Conservation (phyloP, 2,329 filamentous ascomycete species). For the Malbranchea cinnamomea region DNA sequence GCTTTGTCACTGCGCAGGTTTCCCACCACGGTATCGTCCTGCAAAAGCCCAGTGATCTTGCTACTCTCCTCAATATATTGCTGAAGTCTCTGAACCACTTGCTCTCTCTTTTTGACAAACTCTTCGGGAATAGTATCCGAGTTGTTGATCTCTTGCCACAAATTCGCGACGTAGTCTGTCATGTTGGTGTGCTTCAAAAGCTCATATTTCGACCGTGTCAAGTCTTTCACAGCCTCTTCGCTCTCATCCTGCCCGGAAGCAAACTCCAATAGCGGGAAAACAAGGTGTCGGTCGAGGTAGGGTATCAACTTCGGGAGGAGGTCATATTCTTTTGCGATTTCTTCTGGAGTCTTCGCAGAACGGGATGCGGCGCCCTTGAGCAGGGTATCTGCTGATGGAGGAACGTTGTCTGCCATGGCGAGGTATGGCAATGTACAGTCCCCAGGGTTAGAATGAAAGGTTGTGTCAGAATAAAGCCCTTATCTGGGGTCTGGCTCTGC, state of each 20-base stretch:
- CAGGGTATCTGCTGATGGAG: conserved; percentile 34
- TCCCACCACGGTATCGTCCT: conserved; percentile 76
- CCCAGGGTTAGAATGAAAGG: conserved; percentile 6
- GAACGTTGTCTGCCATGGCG: conserved; percentile 36
- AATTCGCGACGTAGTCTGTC: conserved; percentile 88
- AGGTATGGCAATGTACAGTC: conserved; percentile 9
- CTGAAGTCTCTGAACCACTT: conserved; percentile 69
- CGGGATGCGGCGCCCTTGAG: conserved; percentile 34
- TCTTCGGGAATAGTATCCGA: conserved; percentile 65
- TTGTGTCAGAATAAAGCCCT: conserved; percentile 11
- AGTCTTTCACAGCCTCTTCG: conserved; percentile 45
- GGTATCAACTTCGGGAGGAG: conserved; percentile 80
- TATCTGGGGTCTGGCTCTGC: conserved; percentile 3
- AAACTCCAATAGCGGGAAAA: conserved; percentile 94
- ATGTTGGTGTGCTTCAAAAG: conserved; percentile 96
- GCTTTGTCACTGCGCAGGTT: conserved; percentile 93
- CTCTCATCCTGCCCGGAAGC: conserved; percentile 65
- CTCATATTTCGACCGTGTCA: conserved; percentile 78
- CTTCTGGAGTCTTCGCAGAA: conserved; percentile 27
- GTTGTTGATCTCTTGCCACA: conserved; percentile 80
- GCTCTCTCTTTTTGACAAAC: conserved; percentile 77
- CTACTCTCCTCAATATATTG: conserved; percentile 73
- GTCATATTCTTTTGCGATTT: conserved; percentile 57
- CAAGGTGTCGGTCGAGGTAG: conserved; percentile 86
- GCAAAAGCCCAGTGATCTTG: conserved; percentile 76